Evolutionary conservation across 1,139 yeast genomes (phyloP), one percentile per base, ranked within the genome.

Genomic region (Nadsonia commutata): DNA sequence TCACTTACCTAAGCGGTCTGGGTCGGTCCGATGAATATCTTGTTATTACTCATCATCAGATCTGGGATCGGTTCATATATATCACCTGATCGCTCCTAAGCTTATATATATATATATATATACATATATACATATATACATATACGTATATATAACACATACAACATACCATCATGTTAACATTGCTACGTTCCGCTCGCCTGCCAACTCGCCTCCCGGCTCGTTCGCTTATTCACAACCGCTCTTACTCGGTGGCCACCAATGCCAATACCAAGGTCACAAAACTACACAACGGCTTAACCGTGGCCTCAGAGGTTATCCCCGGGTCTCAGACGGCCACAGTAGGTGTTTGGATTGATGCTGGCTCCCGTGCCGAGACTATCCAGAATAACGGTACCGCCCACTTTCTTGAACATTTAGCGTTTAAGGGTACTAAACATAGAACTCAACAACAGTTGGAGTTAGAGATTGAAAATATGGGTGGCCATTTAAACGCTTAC

Each of bases 301-400:
- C 97, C 0, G 95, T 88, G 40, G 98, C 97, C 43, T 75, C 94
- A 44, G 97, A 90, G 60, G 60, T 71, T 39, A 77, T 83, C 62
- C 97, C 98, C 9, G 80, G 84, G 48, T 80, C 94, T 4, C 73
- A 80, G 53, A 86, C 97, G 38, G 97, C 98, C 50, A 90, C 98
- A 2, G 96, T 93, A 11, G 98, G 97, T 2, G 90, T 90, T 40
- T 81, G 88, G 86, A 88, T 90, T 51, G 95, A 93, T 62, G 96
- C 98, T 40, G 99, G 99, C 1, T 88, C 97, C 1, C 73, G 99
- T 49, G 97, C 97, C 2, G 99, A 90, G 64, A 81, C 79, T 56
- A 76, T 79, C 42, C 70, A 71, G 57, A 74, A 73, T 58, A 85
- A 86, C 55, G 99, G 99, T 40, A 88, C 97, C 11, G 99, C 99